A percentile compares a stretch with the other conserved stretches of the same genome.
phyloP scores from a whole-genome alignment of 106 monocot species.

The Alisma plantagoaquatica region DNA sequence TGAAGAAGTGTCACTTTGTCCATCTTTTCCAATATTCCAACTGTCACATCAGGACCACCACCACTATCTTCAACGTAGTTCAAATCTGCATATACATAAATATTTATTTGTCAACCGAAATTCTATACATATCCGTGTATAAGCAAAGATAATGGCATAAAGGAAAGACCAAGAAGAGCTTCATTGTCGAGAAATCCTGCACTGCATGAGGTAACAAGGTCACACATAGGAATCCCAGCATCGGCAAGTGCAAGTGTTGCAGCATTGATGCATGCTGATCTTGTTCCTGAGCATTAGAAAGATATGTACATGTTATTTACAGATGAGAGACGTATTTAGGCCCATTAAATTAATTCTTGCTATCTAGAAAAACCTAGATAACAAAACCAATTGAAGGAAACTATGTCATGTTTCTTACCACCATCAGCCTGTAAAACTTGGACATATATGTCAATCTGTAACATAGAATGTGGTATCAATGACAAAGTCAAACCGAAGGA shows the following conservation, averaged over 20 bases:
- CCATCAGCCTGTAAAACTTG: slow-evolving; percentile 99
- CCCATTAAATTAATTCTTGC: too few relatives aligned
- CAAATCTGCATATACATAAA: slow-evolving; percentile 43
- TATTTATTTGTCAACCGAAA: too few relatives aligned
- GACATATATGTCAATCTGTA: slow-evolving; percentile 86
- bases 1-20: slow-evolving; percentile 96
- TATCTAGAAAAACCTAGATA: too few relatives aligned
- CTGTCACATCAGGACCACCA: slow-evolving; percentile 95
- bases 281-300: too few relatives aligned
- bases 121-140: too few relatives aligned
- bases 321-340: too few relatives aligned
- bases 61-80: slow-evolving; percentile 93
- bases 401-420: slow-evolving; percentile 44
- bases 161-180: slow-evolving; percentile 65
- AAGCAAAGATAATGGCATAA: too few relatives aligned
- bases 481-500: not conserved
- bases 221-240: slow-evolving; percentile 96
- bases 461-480: not conserved
- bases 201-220: slow-evolving; percentile 87
- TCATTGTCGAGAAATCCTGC: slow-evolving; percentile 79
- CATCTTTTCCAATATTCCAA: slow-evolving; percentile 72
- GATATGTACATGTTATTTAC: too few relatives aligned
- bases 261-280: slow-evolving; percentile 97
- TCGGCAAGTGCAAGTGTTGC: slow-evolving; percentile 95
- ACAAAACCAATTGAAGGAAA: too few relatives aligned